Conservation (phyloP, 345 rosid genomes). For the Eucalyptus paniculata region DNA sequence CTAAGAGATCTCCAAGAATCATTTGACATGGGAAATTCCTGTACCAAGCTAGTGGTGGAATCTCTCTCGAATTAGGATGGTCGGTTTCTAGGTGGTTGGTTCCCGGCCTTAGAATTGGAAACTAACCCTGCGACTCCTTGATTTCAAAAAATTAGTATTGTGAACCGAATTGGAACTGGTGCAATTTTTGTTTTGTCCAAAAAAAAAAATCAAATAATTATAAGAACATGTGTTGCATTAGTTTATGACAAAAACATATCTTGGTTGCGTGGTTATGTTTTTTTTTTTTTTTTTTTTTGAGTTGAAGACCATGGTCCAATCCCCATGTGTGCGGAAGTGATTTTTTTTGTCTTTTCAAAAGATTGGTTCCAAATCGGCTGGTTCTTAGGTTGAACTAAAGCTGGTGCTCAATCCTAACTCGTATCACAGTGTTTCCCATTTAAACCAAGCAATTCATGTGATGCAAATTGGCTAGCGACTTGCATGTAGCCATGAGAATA, state of each 20-base stretch:
- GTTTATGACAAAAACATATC: too few species aligned
- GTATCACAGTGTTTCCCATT: not conserved
- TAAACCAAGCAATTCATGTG: not conserved
- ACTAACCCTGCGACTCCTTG: too few species aligned
- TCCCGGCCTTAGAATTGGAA: too few species aligned
- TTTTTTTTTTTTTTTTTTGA: not conserved
- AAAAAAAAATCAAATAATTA: too few species aligned
- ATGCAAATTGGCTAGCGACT: not conserved
- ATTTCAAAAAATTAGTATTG: too few species aligned
- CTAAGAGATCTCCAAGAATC: conserved; percentile 61
- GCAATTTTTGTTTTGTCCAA: too few species aligned
- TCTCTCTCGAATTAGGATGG: conserved; percentile 27
- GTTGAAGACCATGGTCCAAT: not conserved
- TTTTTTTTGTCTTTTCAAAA: not conserved
- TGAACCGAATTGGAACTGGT: too few species aligned
- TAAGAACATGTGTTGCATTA: too few species aligned
- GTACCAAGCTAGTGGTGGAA: conserved; percentile 51
- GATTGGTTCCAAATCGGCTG: not conserved
- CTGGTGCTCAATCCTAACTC: not conserved
- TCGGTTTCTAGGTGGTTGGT: too few species aligned
- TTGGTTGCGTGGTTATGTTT: too few species aligned
- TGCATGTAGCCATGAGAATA: not conserved
- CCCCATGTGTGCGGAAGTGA: not conserved
- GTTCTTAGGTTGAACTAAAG: not conserved
- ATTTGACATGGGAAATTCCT: conserved; percentile 44